Evolutionary conservation across 768 basidiomycete genomes (phyloP).

Genomic region (Amanita jacksonii): DNA sequence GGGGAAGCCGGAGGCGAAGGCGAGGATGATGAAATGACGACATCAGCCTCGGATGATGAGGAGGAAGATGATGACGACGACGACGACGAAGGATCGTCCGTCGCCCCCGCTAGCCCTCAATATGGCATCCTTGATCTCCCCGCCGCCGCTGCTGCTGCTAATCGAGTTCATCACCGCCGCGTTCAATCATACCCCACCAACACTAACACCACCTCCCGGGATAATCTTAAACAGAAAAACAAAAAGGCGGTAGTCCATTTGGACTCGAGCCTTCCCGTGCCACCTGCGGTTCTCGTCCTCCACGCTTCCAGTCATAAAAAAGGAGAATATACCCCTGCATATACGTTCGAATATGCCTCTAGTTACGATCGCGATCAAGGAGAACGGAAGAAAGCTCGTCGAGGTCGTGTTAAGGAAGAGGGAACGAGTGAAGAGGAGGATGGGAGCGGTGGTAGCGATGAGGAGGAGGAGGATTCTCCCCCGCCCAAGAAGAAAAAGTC

Average conservation of each 20-base stretch:
- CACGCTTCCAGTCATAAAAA: background rate
- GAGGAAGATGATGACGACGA: conserved; percentile 4
- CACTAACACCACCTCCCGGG: background rate
- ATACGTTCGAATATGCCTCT: conserved; percentile 7
- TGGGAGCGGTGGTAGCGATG: background rate
- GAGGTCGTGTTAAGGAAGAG: background rate
- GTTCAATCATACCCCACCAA: background rate
- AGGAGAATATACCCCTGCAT: conserved; percentile 8
- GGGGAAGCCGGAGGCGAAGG: too few species aligned
- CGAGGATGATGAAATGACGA: too few species aligned
- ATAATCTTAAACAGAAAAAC: background rate
- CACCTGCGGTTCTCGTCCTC: conserved; percentile 6
- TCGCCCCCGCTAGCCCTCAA: conserved; percentile 3
- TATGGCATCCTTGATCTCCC: conserved; percentile 9
- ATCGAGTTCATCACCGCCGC: conserved; percentile 2
- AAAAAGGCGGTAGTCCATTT: conserved; percentile 1
- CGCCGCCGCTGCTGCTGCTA: too few species aligned
- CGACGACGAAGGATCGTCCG: conserved; percentile 2
- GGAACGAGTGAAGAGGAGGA: conserved; percentile 2
- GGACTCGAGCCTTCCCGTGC: conserved; percentile 1
- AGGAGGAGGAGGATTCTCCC: conserved; percentile 1
- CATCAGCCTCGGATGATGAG: background rate
- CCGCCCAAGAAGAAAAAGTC: conserved; percentile 4
- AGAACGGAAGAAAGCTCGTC: conserved; percentile 2
- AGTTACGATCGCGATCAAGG: conserved; percentile 1